Evolutionary conservation across 225 moss, liverwort and hornwort species (phyloP).

Genomic region (Lunularia cruciata): DNA sequence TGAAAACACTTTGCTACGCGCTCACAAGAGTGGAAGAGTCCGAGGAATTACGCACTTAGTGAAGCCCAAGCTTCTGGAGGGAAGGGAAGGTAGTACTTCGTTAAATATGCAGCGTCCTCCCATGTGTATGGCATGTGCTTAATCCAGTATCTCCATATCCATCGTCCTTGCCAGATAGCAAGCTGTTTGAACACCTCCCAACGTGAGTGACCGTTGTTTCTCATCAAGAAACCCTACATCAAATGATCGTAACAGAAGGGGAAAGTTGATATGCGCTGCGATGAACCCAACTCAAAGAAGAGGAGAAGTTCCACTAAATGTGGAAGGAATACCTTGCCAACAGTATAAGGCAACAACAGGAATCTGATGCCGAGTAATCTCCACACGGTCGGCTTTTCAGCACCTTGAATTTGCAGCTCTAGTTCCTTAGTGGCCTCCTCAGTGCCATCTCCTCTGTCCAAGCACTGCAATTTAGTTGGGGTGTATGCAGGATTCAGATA

Average conservation of each 20-base stretch:
- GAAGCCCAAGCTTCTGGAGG: slow-evolving; percentile 63
- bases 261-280: no score
- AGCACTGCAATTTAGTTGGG: slow-evolving; percentile 12
- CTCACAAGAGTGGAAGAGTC: neutral
- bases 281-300: no score
- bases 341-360: slow-evolving; percentile 70
- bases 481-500: slow-evolving; percentile 9
- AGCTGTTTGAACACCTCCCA: slow-evolving; percentile 19
- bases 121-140: slow-evolving; percentile 73
- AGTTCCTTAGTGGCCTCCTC: slow-evolving; percentile 79
- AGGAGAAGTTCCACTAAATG: neutral
- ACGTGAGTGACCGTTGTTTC: no score
- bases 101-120: slow-evolving; percentile 93
- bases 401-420: slow-evolving; percentile 89
- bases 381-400: slow-evolving; percentile 83
- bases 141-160: slow-evolving; percentile 92
- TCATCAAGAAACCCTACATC: no score
- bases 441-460: slow-evolving; percentile 59
- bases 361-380: slow-evolving; percentile 72
- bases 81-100: slow-evolving; percentile 55
- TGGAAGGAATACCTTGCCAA: slow-evolving; percentile 65
- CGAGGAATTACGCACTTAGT: slow-evolving; percentile 49
- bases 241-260: no score
- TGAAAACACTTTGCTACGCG: no score
- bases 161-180: slow-evolving; percentile 44